Percentiles rank a stretch among this genome's conserved stretches.
Conservation (phyloP, 768 basidiomycete genomes). For the Serendipita indica region DNA sequence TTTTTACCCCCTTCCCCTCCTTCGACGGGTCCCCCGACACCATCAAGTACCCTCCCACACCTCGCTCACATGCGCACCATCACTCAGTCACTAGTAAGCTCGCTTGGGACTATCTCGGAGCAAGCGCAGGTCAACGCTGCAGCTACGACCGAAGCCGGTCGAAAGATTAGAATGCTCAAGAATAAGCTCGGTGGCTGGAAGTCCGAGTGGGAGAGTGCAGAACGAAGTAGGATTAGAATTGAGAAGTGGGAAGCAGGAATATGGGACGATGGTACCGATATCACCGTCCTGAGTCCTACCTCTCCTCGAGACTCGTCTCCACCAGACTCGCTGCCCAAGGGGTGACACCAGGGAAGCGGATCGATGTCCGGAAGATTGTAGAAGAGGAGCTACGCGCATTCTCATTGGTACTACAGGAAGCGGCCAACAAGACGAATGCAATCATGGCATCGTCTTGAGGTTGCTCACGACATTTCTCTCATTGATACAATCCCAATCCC, state of each 20-base stretch:
- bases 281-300: slow-evolving; percentile 20
- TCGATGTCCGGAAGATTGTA: slow-evolving; percentile 61
- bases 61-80: slow-evolving; percentile 56
- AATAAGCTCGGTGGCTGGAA: slow-evolving; percentile 71
- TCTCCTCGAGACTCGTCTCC: slow-evolving; percentile 19
- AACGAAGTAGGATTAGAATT: slow-evolving; percentile 58
- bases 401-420: slow-evolving; percentile 54
- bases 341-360: slow-evolving; percentile 25
- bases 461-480: neutral
- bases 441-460: slow-evolving; percentile 54
- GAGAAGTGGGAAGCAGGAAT: slow-evolving; percentile 67
- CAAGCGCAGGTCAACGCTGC: slow-evolving; percentile 81
- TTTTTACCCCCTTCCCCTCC: slow-evolving; percentile 27
- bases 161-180: slow-evolving; percentile 73
- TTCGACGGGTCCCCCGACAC: slow-evolving; percentile 37
- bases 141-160: slow-evolving; percentile 68
- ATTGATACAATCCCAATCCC: neutral
- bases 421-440: slow-evolving; percentile 58
- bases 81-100: slow-evolving; percentile 59
- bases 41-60: slow-evolving; percentile 46
- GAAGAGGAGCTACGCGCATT: slow-evolving; percentile 66
- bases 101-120: slow-evolving; percentile 66
- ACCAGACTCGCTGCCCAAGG: neutral
- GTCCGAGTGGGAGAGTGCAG: slow-evolving; percentile 72
- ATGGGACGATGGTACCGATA: slow-evolving; percentile 28